Conservation (phyloP, 2,329 filamentous ascomycete genomes). For the Aspergillus puulaauensis region DNA sequence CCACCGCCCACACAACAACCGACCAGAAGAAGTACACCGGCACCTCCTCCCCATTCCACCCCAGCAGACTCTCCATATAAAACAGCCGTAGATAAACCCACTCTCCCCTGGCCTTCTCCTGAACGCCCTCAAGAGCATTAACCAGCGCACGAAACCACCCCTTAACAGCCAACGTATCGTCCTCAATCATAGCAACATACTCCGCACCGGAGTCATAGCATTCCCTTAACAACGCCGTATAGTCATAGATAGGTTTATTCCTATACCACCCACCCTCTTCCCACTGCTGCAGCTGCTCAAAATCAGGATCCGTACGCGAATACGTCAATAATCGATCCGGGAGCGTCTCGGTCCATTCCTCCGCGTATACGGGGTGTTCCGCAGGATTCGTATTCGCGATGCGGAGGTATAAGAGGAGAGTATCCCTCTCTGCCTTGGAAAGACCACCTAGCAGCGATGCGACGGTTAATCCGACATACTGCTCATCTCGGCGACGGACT, state of each 20-base stretch:
- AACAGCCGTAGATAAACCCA: constrained; percentile 46
- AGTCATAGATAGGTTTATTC: constrained; percentile 46
- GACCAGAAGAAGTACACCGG: constrained; percentile 34
- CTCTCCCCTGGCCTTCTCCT: constrained; percentile 16
- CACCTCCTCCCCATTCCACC: constrained; percentile 46
- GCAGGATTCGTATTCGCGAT: constrained; percentile 42
- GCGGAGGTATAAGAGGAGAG: constrained; percentile 42
- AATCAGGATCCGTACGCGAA: constrained; percentile 22
- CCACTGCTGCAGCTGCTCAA: constrained; percentile 10
- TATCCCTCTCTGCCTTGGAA: constrained; percentile 35
- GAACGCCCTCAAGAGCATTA: constrained; percentile 32
- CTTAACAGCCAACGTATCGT: constrained; percentile 46
- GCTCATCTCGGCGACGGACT: constrained; percentile 35
- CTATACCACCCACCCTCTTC: constrained; percentile 21
- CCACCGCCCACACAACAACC: constrained; percentile 15
- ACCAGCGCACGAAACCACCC: constrained; percentile 46
- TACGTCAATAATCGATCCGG: constrained; percentile 44
- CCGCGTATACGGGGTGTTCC: constrained; percentile 38
- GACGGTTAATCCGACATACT: constrained; percentile 41
- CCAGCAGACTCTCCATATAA: constrained; percentile 44
- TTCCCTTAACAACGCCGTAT: constrained; percentile 40
- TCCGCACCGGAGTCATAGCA: constrained; percentile 39
- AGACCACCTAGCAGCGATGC: constrained; percentile 46
- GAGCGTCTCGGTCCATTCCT: constrained; percentile 40
- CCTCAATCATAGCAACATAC: constrained; percentile 47